A percentile compares a stretch with the other conserved stretches of the same genome.
These are phyloP conservation scores for Coemansia sp. DNA, from an alignment of 192 early-diverging fungal species.

Conservation along the genomic window DNA sequence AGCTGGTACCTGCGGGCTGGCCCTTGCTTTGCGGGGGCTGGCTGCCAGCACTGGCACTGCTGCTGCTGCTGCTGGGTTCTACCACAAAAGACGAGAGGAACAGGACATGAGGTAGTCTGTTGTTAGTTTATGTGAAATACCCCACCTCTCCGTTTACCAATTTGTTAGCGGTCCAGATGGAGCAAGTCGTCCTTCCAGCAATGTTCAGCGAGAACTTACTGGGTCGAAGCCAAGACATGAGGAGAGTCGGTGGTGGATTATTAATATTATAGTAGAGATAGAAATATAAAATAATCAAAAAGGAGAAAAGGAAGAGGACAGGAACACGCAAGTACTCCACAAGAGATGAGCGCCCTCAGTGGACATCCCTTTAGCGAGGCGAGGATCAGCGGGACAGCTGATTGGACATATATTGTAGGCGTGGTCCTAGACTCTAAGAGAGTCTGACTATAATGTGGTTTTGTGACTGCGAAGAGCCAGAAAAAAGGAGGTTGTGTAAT, in stretches of 20 bases:
- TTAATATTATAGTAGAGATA: background rate
- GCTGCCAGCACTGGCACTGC: conserved; percentile 7
- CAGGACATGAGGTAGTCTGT: background rate
- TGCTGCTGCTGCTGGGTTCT: conserved; percentile 23
- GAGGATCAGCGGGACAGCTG: conserved; percentile 9
- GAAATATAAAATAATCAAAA: conserved; percentile 5
- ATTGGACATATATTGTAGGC: background rate
- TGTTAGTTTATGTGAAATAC: background rate
- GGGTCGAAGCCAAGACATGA: conserved; percentile 57
- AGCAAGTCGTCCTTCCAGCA: background rate
- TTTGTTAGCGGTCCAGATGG: conserved; percentile 1
- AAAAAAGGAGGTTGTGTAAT: background rate
- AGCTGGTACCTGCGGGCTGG: background rate
- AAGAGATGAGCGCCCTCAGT: background rate
- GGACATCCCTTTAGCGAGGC: background rate
- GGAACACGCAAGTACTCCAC: background rate
- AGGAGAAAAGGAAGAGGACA: background rate
- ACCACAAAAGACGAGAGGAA: background rate
- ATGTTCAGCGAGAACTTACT: conserved; percentile 32
- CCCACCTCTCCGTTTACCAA: background rate
- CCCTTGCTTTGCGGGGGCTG: conserved; percentile 3
- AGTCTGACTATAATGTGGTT: background rate
- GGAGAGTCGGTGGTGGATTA: background rate
- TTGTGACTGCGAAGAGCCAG: conserved; percentile 1
- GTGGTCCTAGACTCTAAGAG: background rate